Conservation (phyloP, 768 basidiomycete species). For the Boletus eberwhitei region DNA sequence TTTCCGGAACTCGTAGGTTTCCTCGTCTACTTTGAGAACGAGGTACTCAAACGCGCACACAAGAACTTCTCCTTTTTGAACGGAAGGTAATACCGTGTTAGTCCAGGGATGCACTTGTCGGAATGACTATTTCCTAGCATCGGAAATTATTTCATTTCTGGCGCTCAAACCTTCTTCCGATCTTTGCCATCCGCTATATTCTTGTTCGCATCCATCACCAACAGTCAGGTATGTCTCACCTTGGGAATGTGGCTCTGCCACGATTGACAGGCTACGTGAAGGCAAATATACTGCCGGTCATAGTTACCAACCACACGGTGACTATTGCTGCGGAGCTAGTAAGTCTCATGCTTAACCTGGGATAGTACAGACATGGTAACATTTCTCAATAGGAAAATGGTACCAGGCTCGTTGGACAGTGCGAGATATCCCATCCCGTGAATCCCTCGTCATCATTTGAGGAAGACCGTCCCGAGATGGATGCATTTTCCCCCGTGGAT, state of each 20-base stretch:
- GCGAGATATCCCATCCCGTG: slow-evolving; percentile 89
- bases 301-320: slow-evolving; percentile 93
- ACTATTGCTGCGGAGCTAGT: slow-evolving; percentile 90
- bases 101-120: background rate
- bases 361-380: slow-evolving; percentile 28
- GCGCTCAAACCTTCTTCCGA: slow-evolving; percentile 85
- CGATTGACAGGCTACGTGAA: slow-evolving; percentile 24
- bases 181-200: slow-evolving; percentile 93
- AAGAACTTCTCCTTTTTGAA: slow-evolving; percentile 94
- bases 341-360: slow-evolving; percentile 48
- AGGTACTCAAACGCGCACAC: slow-evolving; percentile 83
- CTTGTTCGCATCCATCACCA: slow-evolving; percentile 87
- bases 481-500: slow-evolving; percentile 47
- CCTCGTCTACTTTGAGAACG: slow-evolving; percentile 87
- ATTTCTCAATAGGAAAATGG: slow-evolving; percentile 59
- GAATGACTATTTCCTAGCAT: slow-evolving; percentile 43
- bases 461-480: slow-evolving; percentile 30
- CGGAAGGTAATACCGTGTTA: slow-evolving; percentile 54
- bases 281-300: slow-evolving; percentile 84
- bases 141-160: slow-evolving; percentile 90
- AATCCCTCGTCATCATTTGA: slow-evolving; percentile 28
- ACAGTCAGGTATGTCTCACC: slow-evolving; percentile 52
- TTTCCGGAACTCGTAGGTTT: slow-evolving; percentile 56
- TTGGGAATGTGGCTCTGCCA: slow-evolving; percentile 10
- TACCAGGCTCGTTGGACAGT: slow-evolving; percentile 80